Evolutionary conservation across 768 basidiomycete species (phyloP).

Genomic region (Trametes elegans): DNA sequence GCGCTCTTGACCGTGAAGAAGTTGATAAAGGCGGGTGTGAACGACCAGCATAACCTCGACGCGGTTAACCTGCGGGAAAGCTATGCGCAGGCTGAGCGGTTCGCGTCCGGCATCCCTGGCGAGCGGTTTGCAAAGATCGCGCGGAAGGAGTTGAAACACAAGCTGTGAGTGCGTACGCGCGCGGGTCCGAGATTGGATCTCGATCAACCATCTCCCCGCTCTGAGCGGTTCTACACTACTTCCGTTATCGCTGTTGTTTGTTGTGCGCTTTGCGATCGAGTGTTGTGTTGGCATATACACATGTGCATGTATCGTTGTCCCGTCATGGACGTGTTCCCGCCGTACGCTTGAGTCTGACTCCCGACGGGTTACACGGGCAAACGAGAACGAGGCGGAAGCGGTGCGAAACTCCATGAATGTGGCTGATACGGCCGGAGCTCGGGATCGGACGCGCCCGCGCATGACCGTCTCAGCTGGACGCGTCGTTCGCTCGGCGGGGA

Average conservation of each 20-base stretch:
- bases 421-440: not conserved
- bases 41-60: slow-evolving; percentile 64
- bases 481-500: not conserved
- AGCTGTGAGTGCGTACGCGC: slow-evolving; percentile 37
- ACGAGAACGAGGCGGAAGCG: not conserved
- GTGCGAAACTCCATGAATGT: not conserved
- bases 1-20: slow-evolving; percentile 53
- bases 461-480: slow-evolving; percentile 1
- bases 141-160: slow-evolving; percentile 64
- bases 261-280: not conserved
- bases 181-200: not conserved
- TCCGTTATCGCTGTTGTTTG: slow-evolving; percentile 2
- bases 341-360: too few species aligned
- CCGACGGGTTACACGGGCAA: too few species aligned
- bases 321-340: too few species aligned
- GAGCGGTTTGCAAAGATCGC: slow-evolving; percentile 56
- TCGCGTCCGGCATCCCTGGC: slow-evolving; percentile 57
- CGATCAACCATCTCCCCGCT: not conserved
- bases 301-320: too few species aligned
- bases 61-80: slow-evolving; percentile 66
- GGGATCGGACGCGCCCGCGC: not conserved
- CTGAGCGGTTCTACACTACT: not conserved
- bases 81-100: slow-evolving; percentile 65
- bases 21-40: slow-evolving; percentile 52
- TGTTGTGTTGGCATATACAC: slow-evolving; percentile 2